These are phyloP conservation scores for Lentinus brumalis DNA, from an alignment of 768 basidiomycete genomes.

Conservation along the genomic window DNA sequence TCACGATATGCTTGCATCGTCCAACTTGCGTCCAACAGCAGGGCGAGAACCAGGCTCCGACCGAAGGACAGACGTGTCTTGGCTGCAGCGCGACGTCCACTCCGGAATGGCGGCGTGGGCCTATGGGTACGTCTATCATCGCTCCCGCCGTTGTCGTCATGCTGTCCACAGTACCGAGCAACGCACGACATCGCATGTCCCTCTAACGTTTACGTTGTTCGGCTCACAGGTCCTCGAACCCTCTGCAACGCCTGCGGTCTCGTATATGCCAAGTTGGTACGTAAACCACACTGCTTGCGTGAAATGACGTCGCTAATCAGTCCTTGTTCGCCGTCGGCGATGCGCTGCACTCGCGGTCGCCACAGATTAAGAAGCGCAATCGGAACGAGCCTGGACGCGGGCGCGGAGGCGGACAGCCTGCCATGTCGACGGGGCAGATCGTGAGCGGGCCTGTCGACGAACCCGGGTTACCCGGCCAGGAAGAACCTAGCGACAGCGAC, in stretches of 20 bases:
- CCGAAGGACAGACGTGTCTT: constrained; percentile 74
- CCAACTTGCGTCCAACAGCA: too few relatives aligned
- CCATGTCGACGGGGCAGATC: constrained; percentile 1
- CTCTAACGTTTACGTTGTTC: constrained; percentile 5
- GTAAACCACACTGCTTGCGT: constrained; percentile 22
- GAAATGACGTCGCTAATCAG: neutral
- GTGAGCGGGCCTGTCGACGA: constrained; percentile 15
- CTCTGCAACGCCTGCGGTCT: constrained; percentile 86
- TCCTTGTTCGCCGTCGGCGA: neutral
- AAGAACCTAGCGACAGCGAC: constrained; percentile 26
- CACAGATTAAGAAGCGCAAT: constrained; percentile 33
- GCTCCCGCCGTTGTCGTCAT: constrained; percentile 3
- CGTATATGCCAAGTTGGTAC: constrained; percentile 83
- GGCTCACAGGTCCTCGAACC: constrained; percentile 66
- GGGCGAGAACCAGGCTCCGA: constrained; percentile 42
- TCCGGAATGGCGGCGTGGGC: constrained; percentile 85
- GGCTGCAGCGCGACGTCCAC: constrained; percentile 85
- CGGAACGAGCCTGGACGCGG: constrained; percentile 29
- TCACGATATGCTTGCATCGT: neutral
- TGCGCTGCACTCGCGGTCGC: neutral
- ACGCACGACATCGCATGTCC: constrained; percentile 12
- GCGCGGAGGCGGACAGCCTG: constrained; percentile 1
- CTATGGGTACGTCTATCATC: constrained; percentile 58
- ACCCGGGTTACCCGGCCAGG: constrained; percentile 9
- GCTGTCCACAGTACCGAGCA: constrained; percentile 7